Evolutionary conservation across 2,329 filamentous ascomycete species (phyloP), one percentile per base, ranked within the genome.

Genomic region (Alternaria sp.): DNA sequence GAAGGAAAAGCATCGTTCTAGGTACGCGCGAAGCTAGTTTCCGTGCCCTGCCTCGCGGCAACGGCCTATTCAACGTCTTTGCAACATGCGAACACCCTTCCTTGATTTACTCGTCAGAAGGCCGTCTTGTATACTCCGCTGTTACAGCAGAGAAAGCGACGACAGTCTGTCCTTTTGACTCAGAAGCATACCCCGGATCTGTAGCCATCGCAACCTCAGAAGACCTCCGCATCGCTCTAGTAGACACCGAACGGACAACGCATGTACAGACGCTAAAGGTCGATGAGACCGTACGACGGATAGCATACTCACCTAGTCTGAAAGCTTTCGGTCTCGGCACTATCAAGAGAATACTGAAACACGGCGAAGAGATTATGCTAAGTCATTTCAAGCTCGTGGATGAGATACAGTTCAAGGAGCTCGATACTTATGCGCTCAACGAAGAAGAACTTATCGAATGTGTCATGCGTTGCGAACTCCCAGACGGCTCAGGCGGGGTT

Each of bases 71-170:
- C 76, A 96, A 92, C 71, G 90, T 99, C 0, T 97, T 99, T 77
- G 93, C 93, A 0, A 97, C 93, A 0, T 97, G 93, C 61, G 96
- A 99, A 73, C 93, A 97, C 75, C 92, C 96, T 0, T 97, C 93
- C 67, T 81, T 99, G 58, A 97, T 99, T 52, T 97, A 99, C 76
- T 92, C 91, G 9, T 89, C 90, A 0, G 93, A 97, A 75, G 93
- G 92, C 1, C 88, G 94, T 21, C 91, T 97, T 44, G 89, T 97
- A 1, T 99, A 96, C 81, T 97, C 94, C 5, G 94, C 96, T 2
- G 93, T 97, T 2, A 97, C 95, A 12, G 93, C 94, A 3, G 92
- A 97, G 65, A 90, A 93, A 66, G 92, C 93, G 1, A 90, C 90
- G 1, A 90, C 88, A 51, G 90, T 98, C 6, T 96, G 92, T 64